Base-by-base conservation (phyloP, 2,329 filamentous ascomycete species). In the Clonostachys byssicola region DNA sequence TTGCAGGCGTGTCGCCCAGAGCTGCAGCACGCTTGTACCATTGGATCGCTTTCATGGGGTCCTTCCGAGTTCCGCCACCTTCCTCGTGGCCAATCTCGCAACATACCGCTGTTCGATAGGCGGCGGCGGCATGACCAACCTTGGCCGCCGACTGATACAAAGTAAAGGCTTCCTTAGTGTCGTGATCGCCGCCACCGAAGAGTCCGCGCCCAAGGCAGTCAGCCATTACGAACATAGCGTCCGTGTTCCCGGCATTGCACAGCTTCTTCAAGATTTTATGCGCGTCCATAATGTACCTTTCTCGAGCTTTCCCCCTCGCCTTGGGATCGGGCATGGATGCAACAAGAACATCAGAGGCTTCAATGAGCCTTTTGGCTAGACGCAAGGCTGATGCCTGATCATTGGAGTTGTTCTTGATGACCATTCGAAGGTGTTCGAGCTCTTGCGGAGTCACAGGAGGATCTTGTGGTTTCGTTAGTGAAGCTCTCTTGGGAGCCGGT, bases 21-120 rank as follows among this genome's bases (percentile, higher is more conserved):
- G 87, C 86, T 12, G 94, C 92, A 7, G 94, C 91, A 40, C 92
- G 88, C 64, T 92, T 91, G 67, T 99, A 99, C 94, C 94, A 99
- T 65, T 97, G 92, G 17, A 97, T 92, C 2, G 94, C 92, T 68
- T 97, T 97, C 54, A 92, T 70, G 1, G 90, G 89, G 60, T 99
- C 94, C 57, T 87, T 88, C 49, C 89, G 84, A 1, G 94, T 97
- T 20, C 94, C 94, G 45, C 94, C 94, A 33, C 92, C 92, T 58
- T 95, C 92, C 61, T 97, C 92, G 47, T 91, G 84, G 5, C 94
- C 94, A 57, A 99, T 90, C 64, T 99, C 94, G 61, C 94, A 97
- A 71, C 94, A 99, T 1, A 99, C 92, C 1, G 94, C 94, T 23
- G 94, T 95, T 47, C 94, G 83, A 65, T 97, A 99, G 0, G 94